Percentiles rank a stretch among this genome's conserved stretches.
phyloP scores from a whole-genome alignment of 805 yeast genomes.

The Debaryomyces hansenii region DNA sequence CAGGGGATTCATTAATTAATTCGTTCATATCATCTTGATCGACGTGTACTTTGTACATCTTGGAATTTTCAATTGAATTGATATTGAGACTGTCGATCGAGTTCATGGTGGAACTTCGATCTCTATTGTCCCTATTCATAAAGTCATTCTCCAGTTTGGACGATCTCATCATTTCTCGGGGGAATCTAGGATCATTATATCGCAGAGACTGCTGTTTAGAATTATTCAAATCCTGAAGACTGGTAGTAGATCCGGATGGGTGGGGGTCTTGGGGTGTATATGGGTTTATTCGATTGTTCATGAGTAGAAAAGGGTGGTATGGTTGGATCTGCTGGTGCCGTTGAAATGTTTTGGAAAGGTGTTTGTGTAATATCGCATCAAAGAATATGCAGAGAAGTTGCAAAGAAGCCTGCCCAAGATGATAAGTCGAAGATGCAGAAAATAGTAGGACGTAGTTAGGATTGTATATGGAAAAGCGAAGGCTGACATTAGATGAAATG shows the following conservation, averaged over 20 bases:
- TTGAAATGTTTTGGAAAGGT: no score
- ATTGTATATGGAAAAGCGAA: no score
- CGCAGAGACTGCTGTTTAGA: neutral
- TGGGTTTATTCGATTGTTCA: conserved; percentile 13
- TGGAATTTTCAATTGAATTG: conserved; percentile 4
- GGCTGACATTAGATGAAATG: no score
- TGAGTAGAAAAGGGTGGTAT: neutral
- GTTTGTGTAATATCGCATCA: neutral
- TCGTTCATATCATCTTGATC: neutral
- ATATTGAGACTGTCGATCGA: conserved; percentile 11
- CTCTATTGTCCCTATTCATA: neutral
- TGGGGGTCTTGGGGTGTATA: conserved; percentile 3
- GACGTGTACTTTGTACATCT: neutral
- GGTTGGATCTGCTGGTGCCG: no score
- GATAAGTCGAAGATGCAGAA: no score
- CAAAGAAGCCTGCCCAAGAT: neutral
- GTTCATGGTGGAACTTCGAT: conserved; percentile 7
- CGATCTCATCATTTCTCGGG: neutral
- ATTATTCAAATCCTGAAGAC: neutral
- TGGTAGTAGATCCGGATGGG: neutral
- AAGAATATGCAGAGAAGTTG: neutral
- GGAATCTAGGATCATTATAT: neutral
- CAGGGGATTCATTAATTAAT: neutral
- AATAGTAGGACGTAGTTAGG: no score
- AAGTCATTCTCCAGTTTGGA: neutral